Evolutionary conservation across 352 stramenopile species (phyloP).

Genomic region (Blastocystis sp.): DNA sequence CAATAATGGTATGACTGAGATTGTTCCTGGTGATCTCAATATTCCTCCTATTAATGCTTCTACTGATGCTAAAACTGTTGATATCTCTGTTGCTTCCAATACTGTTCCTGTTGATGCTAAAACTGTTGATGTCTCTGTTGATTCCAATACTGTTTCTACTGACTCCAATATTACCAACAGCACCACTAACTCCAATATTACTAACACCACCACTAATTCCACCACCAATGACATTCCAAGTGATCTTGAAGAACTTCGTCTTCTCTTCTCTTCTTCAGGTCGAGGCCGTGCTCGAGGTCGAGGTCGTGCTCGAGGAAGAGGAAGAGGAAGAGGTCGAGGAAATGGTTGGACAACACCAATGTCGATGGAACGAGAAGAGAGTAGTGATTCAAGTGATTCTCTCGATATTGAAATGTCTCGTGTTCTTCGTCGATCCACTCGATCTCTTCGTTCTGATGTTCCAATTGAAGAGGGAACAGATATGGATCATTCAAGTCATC

Average conservation of each 20-base stretch:
- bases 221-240: neutral
- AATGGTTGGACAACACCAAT: constrained; percentile 26
- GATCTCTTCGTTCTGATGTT: neutral
- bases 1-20: too few relatives aligned
- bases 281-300: neutral
- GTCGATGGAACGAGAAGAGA: neutral
- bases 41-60: too few relatives aligned
- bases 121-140: too few relatives aligned
- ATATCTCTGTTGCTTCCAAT: too few relatives aligned
- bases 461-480: neutral
- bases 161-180: too few relatives aligned
- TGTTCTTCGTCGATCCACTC: neutral
- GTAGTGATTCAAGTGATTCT: constrained; percentile 16
- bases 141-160: too few relatives aligned
- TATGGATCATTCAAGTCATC: neutral
- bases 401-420: neutral
- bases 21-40: too few relatives aligned
- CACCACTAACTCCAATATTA: too few relatives aligned
- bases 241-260: neutral
- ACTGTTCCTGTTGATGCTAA: too few relatives aligned
- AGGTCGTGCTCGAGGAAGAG: neutral
- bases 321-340: neutral
- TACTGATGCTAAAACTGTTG: too few relatives aligned
- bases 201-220: too few relatives aligned
- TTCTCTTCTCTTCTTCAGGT: neutral